Base-by-base conservation (phyloP, 495 filamentous ascomycete genomes). In the Xylaria scruposa region DNA sequence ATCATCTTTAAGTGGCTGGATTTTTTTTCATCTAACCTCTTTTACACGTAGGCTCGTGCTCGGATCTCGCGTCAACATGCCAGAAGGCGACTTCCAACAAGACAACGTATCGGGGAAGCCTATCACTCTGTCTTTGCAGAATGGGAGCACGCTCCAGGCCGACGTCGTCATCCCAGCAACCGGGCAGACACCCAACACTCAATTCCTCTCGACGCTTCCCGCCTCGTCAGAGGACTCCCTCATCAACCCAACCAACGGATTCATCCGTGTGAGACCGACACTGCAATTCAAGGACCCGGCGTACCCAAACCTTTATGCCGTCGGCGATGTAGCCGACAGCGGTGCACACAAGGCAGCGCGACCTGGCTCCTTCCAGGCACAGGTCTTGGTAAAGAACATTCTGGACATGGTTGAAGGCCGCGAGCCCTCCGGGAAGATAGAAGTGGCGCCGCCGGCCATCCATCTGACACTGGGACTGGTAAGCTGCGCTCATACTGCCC, bases 241-340 rank as follows among this genome's bases (percentile, higher is more conserved):
- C 8, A 70, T 85, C 19, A 85, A 82, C 77, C 73, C 73, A 0
- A 9, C 76, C 17, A 86, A 83, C 67, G 84, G 85, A 1, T 84
- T 83, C 44, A 84, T 91, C 70, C 83, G 81, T 12, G 83, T 90
- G 38, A 77, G 78, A 21, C 81, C 83, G 4, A 91, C 88, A 0
- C 80, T 90, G 78, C 89, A 90, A 70, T 81, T 90, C 40, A 56
- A 73, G 0, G 83, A 87, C 73, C 68, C 72, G 10, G 47, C 79
- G 24, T 67, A 68, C 65, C 31, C 71, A 38, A 56, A 78, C 31
- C 71, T 90, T 4, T 91, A 87, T 67, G 88, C 88, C 0, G 81
- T 89, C 12, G 89, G 89, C 2, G 89, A 91, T 75, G 85, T 90
- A 38, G 88, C 88, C 24, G 85, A 88, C 44, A 87, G 87, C 0